Evolutionary conservation across 2,329 filamentous ascomycete genomes (phyloP), one percentile per base, ranked within the genome.

Genomic region (Zymoseptoria crescenta): DNA sequence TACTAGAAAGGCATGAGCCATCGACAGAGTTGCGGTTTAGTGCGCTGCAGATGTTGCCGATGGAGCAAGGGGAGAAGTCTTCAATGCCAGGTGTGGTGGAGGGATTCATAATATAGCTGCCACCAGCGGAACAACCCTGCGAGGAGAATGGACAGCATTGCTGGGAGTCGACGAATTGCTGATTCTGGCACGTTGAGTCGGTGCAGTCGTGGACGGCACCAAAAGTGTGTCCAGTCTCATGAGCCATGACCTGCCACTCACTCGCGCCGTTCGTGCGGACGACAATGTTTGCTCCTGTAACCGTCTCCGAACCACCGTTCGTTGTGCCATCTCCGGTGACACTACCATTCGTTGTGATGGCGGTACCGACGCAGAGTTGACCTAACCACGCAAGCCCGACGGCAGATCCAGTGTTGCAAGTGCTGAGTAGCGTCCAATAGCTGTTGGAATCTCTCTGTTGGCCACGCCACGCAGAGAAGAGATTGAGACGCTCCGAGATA

Each of bases 201-300:
- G 84, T 88, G 74, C 94, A 99, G 74, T 99, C 94, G 74, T 99
- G 94, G 8, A 96, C 91, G 4, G 93, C 94, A 52, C 93, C 93
- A 73, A 96, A 97, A 0, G 91, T 97, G 73, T 97, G 93, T 1
- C 92, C 93, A 2, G 87, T 87, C 74, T 97, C 93, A 72, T 97
- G 93, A 29, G 93, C 93, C 74, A 97, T 90, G 59, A 97, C 88
- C 73, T 96, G 91, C 93, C 93, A 97, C 72, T 96, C 92, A 2
- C 85, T 87, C 21, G 83, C 81, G 30, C 72, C 72, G 51, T 62
- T 55, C 0, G 91, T 96, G 64, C 85, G 85, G 27, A 94, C 86
- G 21, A 99, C 91, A 0, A 99, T 89, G 70, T 96, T 97, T 61
- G 93, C 87, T 30, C 89, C 89, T 20, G 88, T 86, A 29, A 96